These are phyloP conservation scores for Arxiozyma heterogenica DNA, from an alignment of 1,139 yeast genomes.

Conservation along the genomic window DNA sequence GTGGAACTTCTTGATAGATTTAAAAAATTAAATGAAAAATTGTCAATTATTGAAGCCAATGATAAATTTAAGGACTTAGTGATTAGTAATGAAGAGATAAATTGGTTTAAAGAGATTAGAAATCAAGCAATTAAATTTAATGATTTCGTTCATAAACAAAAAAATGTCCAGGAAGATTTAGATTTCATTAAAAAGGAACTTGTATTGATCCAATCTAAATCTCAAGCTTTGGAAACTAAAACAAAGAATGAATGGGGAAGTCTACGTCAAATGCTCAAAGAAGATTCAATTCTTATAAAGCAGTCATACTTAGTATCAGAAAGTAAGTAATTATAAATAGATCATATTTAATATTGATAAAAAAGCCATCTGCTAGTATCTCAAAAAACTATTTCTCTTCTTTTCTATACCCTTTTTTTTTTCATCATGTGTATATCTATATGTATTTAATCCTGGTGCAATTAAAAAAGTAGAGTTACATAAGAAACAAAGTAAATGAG, in stretches of 20 bases:
- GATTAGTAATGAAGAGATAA: constrained; percentile 35
- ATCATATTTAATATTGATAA: no score
- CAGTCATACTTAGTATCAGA: neutral
- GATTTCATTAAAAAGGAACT: constrained; percentile 15
- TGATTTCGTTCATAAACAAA: constrained; percentile 20
- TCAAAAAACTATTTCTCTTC: no score
- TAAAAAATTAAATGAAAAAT: constrained; percentile 23
- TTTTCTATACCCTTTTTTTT: neutral
- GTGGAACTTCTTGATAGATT: constrained; percentile 30
- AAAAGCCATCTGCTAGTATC: neutral
- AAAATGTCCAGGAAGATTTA: constrained; percentile 18
- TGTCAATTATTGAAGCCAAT: constrained; percentile 17
- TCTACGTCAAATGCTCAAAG: constrained; percentile 17
- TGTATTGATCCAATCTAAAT: neutral
- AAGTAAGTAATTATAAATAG: neutral
- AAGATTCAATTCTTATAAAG: constrained; percentile 12
- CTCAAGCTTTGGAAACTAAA: constrained; percentile 1
- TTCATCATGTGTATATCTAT: neutral
- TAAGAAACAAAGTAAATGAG: no score
- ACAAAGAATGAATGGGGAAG: constrained; percentile 17
- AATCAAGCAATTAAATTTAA: constrained; percentile 29
- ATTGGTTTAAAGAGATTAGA: constrained; percentile 39
- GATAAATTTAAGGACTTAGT: constrained; percentile 24
- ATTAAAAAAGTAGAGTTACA: neutral
- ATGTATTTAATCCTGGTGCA: neutral